Conservation (phyloP, 2,329 filamentous ascomycete genomes). For the Lanzia echinophila region DNA sequence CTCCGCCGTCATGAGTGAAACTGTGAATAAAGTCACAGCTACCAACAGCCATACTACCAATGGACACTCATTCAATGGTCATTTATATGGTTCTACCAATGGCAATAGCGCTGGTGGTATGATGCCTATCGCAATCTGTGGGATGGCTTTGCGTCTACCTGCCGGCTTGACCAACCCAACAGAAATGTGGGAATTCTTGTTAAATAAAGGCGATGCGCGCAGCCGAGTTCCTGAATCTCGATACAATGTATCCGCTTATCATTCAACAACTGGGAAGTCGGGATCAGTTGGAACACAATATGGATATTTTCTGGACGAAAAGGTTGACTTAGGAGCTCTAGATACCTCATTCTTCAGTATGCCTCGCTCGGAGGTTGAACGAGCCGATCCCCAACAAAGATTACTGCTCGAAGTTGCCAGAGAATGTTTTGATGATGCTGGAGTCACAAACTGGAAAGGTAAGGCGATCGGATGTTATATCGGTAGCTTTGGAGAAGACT, state of each 20-base stretch:
- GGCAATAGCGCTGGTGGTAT: too few species aligned
- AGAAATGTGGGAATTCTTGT: constrained; percentile 9
- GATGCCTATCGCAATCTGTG: neutral
- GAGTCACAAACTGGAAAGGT: constrained; percentile 29
- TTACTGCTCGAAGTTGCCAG: constrained; percentile 23
- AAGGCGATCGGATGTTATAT: constrained; percentile 14
- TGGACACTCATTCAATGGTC: neutral
- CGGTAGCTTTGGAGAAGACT: constrained; percentile 1
- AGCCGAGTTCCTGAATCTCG: constrained; percentile 1
- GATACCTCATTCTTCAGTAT: constrained; percentile 17
- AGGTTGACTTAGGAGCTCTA: constrained; percentile 4
- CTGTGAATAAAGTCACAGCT: too few species aligned
- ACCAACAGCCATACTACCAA: neutral
- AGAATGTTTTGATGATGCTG: constrained; percentile 23
- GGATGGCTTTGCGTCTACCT: constrained; percentile 28
- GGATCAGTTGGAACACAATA: neutral
- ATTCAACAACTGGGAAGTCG: neutral
- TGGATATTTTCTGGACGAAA: constrained; percentile 19
- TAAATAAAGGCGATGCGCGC: constrained; percentile 8
- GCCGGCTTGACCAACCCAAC: constrained; percentile 12
- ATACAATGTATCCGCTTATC: constrained; percentile 14
- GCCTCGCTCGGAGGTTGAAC: constrained; percentile 8
- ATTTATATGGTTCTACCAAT: too few species aligned
- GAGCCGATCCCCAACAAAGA: constrained; percentile 24
- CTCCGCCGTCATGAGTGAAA: too few species aligned